Conservation (phyloP, 2,329 filamentous ascomycete genomes). For the Cercospora janseana region DNA sequence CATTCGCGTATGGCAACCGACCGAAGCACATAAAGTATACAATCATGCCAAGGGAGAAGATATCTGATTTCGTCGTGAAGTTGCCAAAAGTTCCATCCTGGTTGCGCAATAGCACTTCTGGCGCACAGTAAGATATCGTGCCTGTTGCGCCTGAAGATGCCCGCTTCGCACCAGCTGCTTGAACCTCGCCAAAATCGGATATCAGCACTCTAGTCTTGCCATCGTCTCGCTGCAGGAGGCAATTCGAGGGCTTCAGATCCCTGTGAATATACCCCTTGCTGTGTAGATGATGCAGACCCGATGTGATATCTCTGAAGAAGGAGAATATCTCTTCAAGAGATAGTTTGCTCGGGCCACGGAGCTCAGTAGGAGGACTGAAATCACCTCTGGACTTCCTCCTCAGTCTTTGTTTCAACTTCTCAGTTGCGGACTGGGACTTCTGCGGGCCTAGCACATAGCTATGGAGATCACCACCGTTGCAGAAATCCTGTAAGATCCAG, state of each 20-base stretch:
- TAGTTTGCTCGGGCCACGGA: slow-evolving; percentile 55
- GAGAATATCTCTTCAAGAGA: slow-evolving; percentile 93
- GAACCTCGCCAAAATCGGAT: slow-evolving; percentile 97
- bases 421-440: slow-evolving; percentile 67
- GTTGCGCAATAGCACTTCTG: slow-evolving; percentile 74
- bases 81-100: slow-evolving; percentile 75
- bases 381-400: slow-evolving; percentile 78
- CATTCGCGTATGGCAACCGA: slow-evolving; percentile 76
- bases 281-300: slow-evolving; percentile 85
- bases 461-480: slow-evolving; percentile 88
- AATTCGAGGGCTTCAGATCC: slow-evolving; percentile 95
- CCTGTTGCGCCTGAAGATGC: slow-evolving; percentile 90
- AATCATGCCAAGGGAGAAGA: slow-evolving; percentile 99
- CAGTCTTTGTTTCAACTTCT: slow-evolving; percentile 84
- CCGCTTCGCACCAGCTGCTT: slow-evolving; percentile 75
- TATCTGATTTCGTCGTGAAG: slow-evolving; percentile 94
- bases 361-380: slow-evolving; percentile 59
- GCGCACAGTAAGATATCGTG: slow-evolving; percentile 92
- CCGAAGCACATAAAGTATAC: slow-evolving; percentile 97
- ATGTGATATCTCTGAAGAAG: slow-evolving; percentile 92
- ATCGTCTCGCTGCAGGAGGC: slow-evolving; percentile 72
- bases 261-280: slow-evolving; percentile 91
- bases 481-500: slow-evolving; percentile 97
- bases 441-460: slow-evolving; percentile 76
- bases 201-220: slow-evolving; percentile 76